These are phyloP conservation scores for Brassica balearica DNA, from an alignment of 441 rosid genomes.

Conservation along the genomic window DNA sequence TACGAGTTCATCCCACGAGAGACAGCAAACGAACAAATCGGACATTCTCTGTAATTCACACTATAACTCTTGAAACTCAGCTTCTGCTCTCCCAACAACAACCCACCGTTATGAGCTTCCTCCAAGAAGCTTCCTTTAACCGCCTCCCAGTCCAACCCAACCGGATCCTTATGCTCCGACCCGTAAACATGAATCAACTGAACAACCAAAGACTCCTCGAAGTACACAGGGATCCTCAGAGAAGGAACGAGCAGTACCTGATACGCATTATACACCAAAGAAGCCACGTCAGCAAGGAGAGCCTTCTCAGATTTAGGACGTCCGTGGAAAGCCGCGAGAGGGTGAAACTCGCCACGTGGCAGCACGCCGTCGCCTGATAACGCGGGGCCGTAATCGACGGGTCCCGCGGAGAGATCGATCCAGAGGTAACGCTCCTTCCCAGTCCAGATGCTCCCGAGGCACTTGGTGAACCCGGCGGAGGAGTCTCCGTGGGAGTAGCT, in stretches of 20 bases:
- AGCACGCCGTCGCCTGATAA: slow-evolving; percentile 92
- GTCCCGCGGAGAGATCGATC: slow-evolving; percentile 93
- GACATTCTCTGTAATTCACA: slow-evolving; percentile 67
- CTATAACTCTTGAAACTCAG: slow-evolving; percentile 63
- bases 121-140: slow-evolving; percentile 74
- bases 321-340: slow-evolving; percentile 84
- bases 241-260: slow-evolving; percentile 93
- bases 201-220: slow-evolving; percentile 78
- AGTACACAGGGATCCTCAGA: slow-evolving; percentile 82
- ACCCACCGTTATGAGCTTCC: slow-evolving; percentile 59
- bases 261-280: slow-evolving; percentile 84
- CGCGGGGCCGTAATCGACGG: slow-evolving; percentile 93
- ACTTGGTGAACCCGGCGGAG: slow-evolving; percentile 83
- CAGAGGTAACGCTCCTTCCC: slow-evolving; percentile 86
- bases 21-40: slow-evolving; percentile 85
- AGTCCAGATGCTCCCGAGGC: slow-evolving; percentile 85
- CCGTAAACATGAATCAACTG: slow-evolving; percentile 79
- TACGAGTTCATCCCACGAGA: slow-evolving; percentile 80
- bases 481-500: slow-evolving; percentile 74
- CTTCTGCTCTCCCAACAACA: slow-evolving; percentile 78
- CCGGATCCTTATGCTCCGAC: slow-evolving; percentile 56
- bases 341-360: slow-evolving; percentile 93
- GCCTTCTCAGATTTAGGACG: slow-evolving; percentile 84
- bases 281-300: slow-evolving; percentile 75
- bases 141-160: slow-evolving; percentile 74